Conservation (phyloP, 306 rosid species). For the Erythrophleum fordii region DNA sequence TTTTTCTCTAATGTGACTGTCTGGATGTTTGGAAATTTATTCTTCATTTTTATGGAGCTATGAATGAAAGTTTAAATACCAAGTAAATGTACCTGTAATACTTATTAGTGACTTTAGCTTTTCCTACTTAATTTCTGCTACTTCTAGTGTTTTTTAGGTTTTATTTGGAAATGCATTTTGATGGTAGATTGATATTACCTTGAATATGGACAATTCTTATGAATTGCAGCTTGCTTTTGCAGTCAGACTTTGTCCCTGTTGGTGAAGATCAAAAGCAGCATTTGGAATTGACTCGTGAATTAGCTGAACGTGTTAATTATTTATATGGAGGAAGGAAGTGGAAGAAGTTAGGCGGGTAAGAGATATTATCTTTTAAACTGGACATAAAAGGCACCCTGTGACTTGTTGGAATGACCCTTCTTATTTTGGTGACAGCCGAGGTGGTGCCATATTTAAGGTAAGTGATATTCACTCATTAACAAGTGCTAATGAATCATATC, state of each 20-base stretch:
- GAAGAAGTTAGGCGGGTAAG: constrained; percentile 98
- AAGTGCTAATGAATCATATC: constrained; percentile 29
- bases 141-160: not conserved
- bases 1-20: constrained; percentile 28
- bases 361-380: constrained; percentile 39
- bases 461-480: constrained; percentile 41
- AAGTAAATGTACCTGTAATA: constrained; percentile 31
- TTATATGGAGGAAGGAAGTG: constrained; percentile 96
- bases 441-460: constrained; percentile 88
- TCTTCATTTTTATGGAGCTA: not conserved
- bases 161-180: constrained; percentile 34
- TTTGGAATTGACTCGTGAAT: constrained; percentile 90
- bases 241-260: constrained; percentile 95
- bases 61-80: constrained; percentile 26
- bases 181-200: constrained; percentile 34
- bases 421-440: constrained; percentile 70
- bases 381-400: constrained; percentile 11
- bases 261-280: constrained; percentile 99
- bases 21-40: constrained; percentile 6
- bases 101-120: constrained; percentile 25
- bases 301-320: constrained; percentile 88
- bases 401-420: constrained; percentile 41
- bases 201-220: constrained; percentile 49
- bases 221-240: constrained; percentile 54
- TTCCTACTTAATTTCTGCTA: constrained; percentile 17